Conservation (phyloP, 2,329 filamentous ascomycete species). For the Fusarium pseudograminearum region DNA sequence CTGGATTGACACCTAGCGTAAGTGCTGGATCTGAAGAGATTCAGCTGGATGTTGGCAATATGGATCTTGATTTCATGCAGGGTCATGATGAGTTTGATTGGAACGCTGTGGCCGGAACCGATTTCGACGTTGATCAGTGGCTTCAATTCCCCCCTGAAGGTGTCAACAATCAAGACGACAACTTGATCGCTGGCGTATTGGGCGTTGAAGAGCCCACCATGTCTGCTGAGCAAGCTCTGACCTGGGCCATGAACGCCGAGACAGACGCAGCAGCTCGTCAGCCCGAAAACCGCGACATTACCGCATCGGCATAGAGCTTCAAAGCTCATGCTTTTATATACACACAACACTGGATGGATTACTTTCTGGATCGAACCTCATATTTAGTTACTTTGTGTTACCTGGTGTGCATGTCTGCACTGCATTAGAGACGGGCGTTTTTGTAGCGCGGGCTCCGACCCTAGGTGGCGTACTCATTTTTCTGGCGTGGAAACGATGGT, state of each 20-base stretch:
- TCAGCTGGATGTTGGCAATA: conserved; percentile 51
- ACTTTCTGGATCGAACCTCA: conserved; percentile 16
- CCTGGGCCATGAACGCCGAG: conserved; percentile 48
- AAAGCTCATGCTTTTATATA: not conserved
- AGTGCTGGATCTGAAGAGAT: conserved; percentile 59
- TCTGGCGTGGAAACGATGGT: conserved; percentile 21
- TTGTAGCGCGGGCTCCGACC: conserved; percentile 40
- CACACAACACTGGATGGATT: conserved; percentile 1
- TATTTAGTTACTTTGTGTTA: conserved; percentile 33
- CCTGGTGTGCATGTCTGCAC: conserved; percentile 30
- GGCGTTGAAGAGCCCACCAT: conserved; percentile 46
- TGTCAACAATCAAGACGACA: conserved; percentile 55
- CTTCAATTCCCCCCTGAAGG: conserved; percentile 68
- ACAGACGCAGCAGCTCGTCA: conserved; percentile 37
- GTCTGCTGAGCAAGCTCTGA: conserved; percentile 48
- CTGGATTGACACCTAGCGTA: conserved; percentile 59
- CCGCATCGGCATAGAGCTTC: conserved; percentile 33
- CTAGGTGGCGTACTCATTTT: conserved; percentile 37
- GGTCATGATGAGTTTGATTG: conserved; percentile 65
- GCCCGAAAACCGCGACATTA: conserved; percentile 33
- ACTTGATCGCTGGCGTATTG: conserved; percentile 53
- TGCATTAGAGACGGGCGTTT: conserved; percentile 43
- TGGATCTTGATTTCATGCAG: conserved; percentile 62
- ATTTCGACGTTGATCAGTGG: conserved; percentile 70
- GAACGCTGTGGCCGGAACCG: conserved; percentile 64